Conservation (phyloP, 768 basidiomycete species). For the Boletus coccyginus region DNA sequence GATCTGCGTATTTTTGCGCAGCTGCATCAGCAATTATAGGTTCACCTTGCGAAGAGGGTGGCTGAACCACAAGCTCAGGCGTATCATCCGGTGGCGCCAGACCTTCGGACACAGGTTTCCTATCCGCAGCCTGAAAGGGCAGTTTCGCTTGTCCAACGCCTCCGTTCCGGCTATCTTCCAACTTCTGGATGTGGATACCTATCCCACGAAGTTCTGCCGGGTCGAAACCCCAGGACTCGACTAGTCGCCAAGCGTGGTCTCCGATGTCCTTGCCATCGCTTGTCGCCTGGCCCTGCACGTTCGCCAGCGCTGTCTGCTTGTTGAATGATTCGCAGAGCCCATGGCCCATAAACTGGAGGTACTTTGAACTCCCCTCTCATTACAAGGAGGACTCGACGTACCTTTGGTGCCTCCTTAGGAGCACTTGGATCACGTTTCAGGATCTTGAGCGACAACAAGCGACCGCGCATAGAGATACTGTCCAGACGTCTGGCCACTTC, state of each 20-base stretch:
- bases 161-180: conserved; percentile 51
- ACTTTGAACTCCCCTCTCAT: neutral
- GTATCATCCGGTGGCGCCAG: neutral
- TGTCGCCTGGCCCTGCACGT: conserved; percentile 64
- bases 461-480: conserved; percentile 64
- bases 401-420: conserved; percentile 89
- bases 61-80: conserved; percentile 29
- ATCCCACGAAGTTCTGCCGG: conserved; percentile 88
- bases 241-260: conserved; percentile 70
- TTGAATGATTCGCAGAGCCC: conserved; percentile 81
- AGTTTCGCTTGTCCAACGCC: conserved; percentile 59
- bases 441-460: conserved; percentile 79
- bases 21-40: conserved; percentile 3
- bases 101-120: neutral
- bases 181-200: conserved; percentile 86
- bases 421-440: conserved; percentile 85
- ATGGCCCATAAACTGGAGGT: conserved; percentile 81
- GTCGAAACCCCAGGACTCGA: conserved; percentile 73
- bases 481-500: conserved; percentile 77
- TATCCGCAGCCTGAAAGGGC: conserved; percentile 45
- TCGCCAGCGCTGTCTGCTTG: conserved; percentile 62
- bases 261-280: conserved; percentile 72
- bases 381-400: conserved; percentile 29
- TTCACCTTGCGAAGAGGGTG: conserved; percentile 34
- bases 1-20: conserved; percentile 9